These are phyloP conservation scores for Tothia fuscella DNA, from an alignment of 2,329 filamentous ascomycete species.

Conservation along the genomic window DNA sequence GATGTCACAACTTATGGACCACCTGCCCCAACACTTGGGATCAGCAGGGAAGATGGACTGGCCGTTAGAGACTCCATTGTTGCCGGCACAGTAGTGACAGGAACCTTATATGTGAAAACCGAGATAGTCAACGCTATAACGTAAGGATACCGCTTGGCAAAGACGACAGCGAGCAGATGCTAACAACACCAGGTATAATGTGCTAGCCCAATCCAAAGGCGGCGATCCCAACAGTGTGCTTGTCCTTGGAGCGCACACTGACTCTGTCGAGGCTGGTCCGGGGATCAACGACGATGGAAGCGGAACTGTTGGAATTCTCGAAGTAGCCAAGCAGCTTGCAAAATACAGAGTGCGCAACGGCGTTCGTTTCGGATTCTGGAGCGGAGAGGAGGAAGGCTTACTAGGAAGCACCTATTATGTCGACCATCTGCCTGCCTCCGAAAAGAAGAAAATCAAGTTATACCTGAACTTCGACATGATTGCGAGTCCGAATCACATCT, in stretches of 20 bases:
- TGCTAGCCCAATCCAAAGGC: conserved; percentile 24
- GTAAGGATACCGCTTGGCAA: conserved; percentile 12
- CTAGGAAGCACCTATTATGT: conserved; percentile 25
- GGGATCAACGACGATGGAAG: conserved; percentile 30
- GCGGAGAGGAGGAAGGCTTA: conserved; percentile 25
- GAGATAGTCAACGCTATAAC: conserved; percentile 35
- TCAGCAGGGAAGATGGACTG: conserved; percentile 47
- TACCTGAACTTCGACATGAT: conserved; percentile 34
- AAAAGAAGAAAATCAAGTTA: conserved; percentile 22
- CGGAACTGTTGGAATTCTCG: conserved; percentile 25
- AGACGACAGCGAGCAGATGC: neutral
- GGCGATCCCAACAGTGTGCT: conserved; percentile 25
- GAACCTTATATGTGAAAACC: conserved; percentile 26
- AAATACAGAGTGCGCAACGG: conserved; percentile 27
- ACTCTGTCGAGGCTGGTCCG: conserved; percentile 25
- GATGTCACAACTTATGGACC: conserved; percentile 18
- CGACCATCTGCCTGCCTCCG: conserved; percentile 17
- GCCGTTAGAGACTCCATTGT: conserved; percentile 44
- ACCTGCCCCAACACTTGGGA: conserved; percentile 56
- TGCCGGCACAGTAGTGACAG: conserved; percentile 27
- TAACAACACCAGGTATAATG: conserved; percentile 17
- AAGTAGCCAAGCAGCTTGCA: conserved; percentile 25
- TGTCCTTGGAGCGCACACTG: conserved; percentile 25
- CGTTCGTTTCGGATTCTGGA: conserved; percentile 28
- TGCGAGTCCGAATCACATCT: conserved; percentile 24